Conservation (phyloP, 805 yeast genomes). For the Kodamaea fukazawae region DNA sequence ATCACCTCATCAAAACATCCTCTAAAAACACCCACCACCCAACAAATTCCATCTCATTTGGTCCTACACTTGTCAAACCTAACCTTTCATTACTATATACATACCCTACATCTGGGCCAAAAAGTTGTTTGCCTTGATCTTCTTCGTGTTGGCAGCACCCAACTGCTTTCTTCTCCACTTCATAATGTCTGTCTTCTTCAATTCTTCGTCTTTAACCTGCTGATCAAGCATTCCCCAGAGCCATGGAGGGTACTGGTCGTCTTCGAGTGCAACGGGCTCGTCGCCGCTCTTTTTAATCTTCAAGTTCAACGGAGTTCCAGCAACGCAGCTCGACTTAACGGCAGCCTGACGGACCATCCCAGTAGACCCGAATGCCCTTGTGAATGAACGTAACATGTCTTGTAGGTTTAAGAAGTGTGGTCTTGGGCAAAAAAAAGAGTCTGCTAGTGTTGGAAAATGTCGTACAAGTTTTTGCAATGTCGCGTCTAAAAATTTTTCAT, state of each 20-base stretch:
- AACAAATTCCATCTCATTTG: no score
- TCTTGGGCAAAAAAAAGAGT: no score
- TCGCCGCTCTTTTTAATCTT: constrained; percentile 77
- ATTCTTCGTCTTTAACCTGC: constrained; percentile 53
- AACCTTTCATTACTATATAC: constrained; percentile 5
- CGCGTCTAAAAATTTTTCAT: not conserved
- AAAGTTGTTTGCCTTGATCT: constrained; percentile 78
- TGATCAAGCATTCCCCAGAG: constrained; percentile 81
- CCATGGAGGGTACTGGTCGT: constrained; percentile 92
- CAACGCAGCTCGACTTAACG: constrained; percentile 51
- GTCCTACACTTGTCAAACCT: no score
- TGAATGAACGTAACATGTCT: constrained; percentile 6
- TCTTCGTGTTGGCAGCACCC: constrained; percentile 63
- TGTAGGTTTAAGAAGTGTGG: not conserved
- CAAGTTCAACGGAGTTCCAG: constrained; percentile 71
- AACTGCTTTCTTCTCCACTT: constrained; percentile 65
- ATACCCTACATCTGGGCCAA: constrained; percentile 47
- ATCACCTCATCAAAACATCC: no score
- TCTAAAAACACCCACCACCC: no score
- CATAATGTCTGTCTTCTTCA: constrained; percentile 60
- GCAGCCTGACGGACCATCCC: constrained; percentile 3
- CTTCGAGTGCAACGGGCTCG: constrained; percentile 85
- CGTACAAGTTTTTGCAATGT: no score
- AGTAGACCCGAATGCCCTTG: constrained; percentile 6
- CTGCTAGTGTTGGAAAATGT: not conserved